Evolutionary conservation across 2,329 filamentous ascomycete species (phyloP).

Genomic region (Colletotrichum trifolii): DNA sequence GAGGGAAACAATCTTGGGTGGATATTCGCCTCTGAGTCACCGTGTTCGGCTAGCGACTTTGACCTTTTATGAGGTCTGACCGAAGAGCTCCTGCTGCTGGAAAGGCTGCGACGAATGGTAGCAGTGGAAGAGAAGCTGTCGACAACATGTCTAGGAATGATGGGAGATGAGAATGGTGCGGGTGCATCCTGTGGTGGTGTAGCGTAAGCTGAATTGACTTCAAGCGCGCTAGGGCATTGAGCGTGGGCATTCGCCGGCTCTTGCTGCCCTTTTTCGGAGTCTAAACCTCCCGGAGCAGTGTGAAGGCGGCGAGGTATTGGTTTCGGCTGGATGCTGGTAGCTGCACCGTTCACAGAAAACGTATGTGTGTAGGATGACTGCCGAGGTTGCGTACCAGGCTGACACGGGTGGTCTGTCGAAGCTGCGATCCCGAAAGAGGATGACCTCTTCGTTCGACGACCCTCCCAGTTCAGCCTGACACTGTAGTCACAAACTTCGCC

Average conservation of each 20-base stretch:
- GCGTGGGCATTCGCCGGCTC: not conserved
- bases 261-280: conserved; percentile 1
- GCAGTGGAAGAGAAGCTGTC: not conserved
- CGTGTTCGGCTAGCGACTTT: conserved; percentile 25
- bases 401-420: conserved; percentile 39
- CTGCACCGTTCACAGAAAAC: conserved; percentile 13
- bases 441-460: conserved; percentile 70
- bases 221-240: not conserved
- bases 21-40: not conserved
- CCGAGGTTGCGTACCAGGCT: conserved; percentile 44
- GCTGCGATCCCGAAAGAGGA: conserved; percentile 48
- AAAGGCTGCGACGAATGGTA: not conserved
- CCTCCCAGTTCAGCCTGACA: conserved; percentile 84
- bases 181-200: not conserved
- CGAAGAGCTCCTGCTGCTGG: not conserved
- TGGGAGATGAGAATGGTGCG: not conserved
- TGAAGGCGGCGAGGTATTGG: conserved; percentile 12
- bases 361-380: conserved; percentile 50
- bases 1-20: conserved; percentile 19
- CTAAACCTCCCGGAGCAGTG: not conserved
- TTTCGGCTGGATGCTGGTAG: conserved; percentile 3
- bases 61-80: conserved; percentile 28
- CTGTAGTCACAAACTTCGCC: conserved; percentile 83
- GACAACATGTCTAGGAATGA: conserved; percentile 5
- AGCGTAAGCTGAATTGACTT: not conserved